phyloP scores from a whole-genome alignment of 78 protist species.

The Abeoforma whisleri region DNA sequence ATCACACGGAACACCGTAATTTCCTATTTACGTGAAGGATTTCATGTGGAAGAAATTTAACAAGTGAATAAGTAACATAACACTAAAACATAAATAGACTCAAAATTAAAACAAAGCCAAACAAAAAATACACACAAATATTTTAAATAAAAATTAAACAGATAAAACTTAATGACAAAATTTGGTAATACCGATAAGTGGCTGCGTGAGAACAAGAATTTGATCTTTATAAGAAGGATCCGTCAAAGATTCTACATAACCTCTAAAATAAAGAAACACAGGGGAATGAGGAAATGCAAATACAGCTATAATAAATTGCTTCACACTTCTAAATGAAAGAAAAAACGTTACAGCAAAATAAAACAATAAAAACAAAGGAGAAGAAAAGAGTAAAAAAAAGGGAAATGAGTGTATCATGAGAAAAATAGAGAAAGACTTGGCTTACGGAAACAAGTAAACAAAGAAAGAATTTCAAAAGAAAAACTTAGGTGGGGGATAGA shows the following conservation, averaged over 20 bases:
- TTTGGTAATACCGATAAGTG: slow-evolving; percentile 62
- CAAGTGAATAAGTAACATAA: slow-evolving; percentile 82
- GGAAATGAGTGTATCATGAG: not conserved
- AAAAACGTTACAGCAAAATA: too few species aligned
- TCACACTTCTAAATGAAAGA: not conserved
- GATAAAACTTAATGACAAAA: not conserved
- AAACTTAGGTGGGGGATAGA: not conserved
- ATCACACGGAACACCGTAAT: slow-evolving; percentile 83
- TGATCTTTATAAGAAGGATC: slow-evolving; percentile 92
- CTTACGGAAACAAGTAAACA: not conserved
- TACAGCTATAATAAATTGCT: not conserved
- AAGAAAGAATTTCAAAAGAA: not conserved
- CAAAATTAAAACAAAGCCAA: slow-evolving; percentile 76
- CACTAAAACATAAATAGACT: too few species aligned
- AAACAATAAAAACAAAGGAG: too few species aligned
- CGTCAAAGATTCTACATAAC: slow-evolving; percentile 84
- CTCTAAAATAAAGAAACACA: slow-evolving; percentile 20
- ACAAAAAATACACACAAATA: not conserved
- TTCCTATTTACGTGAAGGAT: slow-evolving; percentile 82
- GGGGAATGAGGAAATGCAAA: not conserved
- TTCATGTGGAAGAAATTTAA: slow-evolving; percentile 79
- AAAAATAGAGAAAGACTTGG: not conserved
- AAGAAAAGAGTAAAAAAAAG: not conserved
- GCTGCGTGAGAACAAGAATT: slow-evolving; percentile 85
- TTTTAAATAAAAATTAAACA: not conserved